Evolutionary conservation across 768 basidiomycete species (phyloP).

Genomic region (Suillus clintonianus): DNA sequence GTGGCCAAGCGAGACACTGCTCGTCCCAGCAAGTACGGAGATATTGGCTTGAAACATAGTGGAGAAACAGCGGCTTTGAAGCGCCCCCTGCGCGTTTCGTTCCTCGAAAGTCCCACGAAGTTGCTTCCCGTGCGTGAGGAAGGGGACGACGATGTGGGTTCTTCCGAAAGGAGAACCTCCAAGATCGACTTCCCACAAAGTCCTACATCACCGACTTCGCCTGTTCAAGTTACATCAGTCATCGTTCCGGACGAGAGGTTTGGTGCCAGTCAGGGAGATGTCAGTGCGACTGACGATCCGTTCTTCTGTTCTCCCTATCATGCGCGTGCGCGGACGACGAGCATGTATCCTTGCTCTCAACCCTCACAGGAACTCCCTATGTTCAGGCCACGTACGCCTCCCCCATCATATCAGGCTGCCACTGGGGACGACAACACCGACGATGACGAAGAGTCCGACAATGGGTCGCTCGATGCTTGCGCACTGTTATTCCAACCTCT

Average conservation of each 20-base stretch:
- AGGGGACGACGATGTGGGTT: slow-evolving; percentile 35
- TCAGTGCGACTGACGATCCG: slow-evolving; percentile 16
- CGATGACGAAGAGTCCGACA: slow-evolving; percentile 3
- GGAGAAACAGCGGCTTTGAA: slow-evolving; percentile 16
- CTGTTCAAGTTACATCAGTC: background rate
- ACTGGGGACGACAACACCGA: slow-evolving; percentile 1
- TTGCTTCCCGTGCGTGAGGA: slow-evolving; percentile 34
- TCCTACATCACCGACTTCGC: background rate
- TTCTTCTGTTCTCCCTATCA: slow-evolving; percentile 22
- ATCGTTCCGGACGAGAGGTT: slow-evolving; percentile 1
- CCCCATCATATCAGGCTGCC: slow-evolving; percentile 23
- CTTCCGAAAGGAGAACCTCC: slow-evolving; percentile 10
- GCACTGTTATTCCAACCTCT: slow-evolving; percentile 31
- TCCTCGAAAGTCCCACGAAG: slow-evolving; percentile 17
- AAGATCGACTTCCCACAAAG: slow-evolving; percentile 25
- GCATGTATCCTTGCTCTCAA: slow-evolving; percentile 24
- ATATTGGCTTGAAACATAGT: slow-evolving; percentile 14
- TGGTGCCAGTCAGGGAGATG: background rate
- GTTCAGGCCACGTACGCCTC: slow-evolving; percentile 26
- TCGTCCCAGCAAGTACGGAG: slow-evolving; percentile 15
- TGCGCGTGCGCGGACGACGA: slow-evolving; percentile 29
- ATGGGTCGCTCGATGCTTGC: slow-evolving; percentile 20
- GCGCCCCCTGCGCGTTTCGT: slow-evolving; percentile 16
- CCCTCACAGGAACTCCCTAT: slow-evolving; percentile 17
- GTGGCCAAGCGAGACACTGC: slow-evolving; percentile 21